These are phyloP conservation scores for Rhizopus delemar DNA, from an alignment of 371 early-diverging fungal genomes.

Conservation along the genomic window DNA sequence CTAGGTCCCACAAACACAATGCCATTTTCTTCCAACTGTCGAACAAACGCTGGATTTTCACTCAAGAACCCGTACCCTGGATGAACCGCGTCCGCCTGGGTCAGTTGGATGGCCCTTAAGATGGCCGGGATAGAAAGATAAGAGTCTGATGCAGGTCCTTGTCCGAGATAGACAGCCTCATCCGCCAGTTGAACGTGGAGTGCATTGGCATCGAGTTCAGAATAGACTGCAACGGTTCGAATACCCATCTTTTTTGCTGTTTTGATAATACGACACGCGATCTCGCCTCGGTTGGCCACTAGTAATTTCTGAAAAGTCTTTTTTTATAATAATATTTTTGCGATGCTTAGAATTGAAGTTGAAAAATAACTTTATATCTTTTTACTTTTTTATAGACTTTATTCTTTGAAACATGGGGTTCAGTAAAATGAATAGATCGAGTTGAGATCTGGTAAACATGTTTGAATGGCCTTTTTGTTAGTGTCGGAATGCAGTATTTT, in stretches of 20 bases:
- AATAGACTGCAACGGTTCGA: constrained; percentile 55
- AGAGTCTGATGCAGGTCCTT: constrained; percentile 65
- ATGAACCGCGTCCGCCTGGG: constrained; percentile 79
- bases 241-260: constrained; percentile 50
- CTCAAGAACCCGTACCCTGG: constrained; percentile 89
- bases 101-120: constrained; percentile 56
- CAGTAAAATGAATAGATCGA: no score
- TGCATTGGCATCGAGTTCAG: constrained; percentile 77
- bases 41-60: constrained; percentile 81
- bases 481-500: no score
- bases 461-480: no score
- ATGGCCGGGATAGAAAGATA: constrained; percentile 72
- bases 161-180: constrained; percentile 72
- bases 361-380: no score
- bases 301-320: constrained; percentile 55
- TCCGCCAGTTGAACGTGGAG: constrained; percentile 84
- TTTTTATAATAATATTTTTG: no score
- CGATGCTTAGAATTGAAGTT: no score
- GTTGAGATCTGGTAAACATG: no score
- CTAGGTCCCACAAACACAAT: constrained; percentile 80
- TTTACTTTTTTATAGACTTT: no score
- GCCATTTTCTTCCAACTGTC: constrained; percentile 56
- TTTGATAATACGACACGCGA: constrained; percentile 55
- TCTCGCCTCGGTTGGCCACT: constrained; percentile 60
- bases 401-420: no score